Evolutionary conservation across 495 filamentous ascomycete genomes (phyloP).

Genomic region (Staphylotrichum longicolle): DNA sequence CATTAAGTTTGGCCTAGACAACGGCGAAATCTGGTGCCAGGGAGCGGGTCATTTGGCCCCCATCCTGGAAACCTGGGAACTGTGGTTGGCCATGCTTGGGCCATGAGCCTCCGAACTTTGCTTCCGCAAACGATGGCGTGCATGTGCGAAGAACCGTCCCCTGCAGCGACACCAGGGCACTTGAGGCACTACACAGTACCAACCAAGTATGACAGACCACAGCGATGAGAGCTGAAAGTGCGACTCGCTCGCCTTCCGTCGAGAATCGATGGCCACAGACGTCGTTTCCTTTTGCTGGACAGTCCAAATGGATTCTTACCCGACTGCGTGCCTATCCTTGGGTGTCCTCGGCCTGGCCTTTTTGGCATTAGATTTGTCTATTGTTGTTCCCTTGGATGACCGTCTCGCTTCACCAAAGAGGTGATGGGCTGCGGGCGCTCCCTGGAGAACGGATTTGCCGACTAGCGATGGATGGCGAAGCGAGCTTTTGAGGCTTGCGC

Average conservation of each 20-base stretch:
- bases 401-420: conserved; percentile 4
- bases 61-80: neutral
- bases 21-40: neutral
- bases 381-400: neutral
- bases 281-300: no score
- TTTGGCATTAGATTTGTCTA: no score
- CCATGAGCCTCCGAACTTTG: neutral
- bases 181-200: neutral
- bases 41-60: neutral
- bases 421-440: neutral
- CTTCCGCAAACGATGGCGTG: conserved; percentile 8
- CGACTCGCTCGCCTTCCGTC: neutral
- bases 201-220: no score
- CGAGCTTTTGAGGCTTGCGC: neutral
- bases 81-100: neutral
- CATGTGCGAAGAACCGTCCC: conserved; percentile 1
- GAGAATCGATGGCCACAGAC: neutral
- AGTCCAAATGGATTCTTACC: no score
- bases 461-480: conserved; percentile 2
- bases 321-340: no score
- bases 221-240: neutral
- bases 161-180: neutral
- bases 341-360: neutral
- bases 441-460: conserved; percentile 1
- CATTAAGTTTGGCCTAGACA: no score